phyloP scores from a whole-genome alignment of 805 yeast genomes.

The Saturnispora mendoncae region DNA sequence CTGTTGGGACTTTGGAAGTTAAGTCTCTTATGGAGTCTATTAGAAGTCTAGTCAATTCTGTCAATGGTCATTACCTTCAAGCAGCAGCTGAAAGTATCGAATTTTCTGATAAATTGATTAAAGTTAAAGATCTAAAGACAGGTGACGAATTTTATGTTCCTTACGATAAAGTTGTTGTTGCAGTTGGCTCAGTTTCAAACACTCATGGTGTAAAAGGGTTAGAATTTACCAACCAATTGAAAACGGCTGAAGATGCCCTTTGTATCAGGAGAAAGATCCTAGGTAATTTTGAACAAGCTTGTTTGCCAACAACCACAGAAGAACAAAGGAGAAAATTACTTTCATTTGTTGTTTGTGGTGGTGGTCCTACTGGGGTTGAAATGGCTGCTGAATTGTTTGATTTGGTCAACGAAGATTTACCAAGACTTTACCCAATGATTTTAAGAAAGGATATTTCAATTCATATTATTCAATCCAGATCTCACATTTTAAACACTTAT shows the following conservation, averaged over 20 bases:
- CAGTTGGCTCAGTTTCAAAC: constrained; percentile 91
- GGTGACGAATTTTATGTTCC: constrained; percentile 38
- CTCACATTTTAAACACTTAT: constrained; percentile 74
- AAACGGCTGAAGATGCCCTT: constrained; percentile 83
- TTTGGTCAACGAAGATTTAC: constrained; percentile 83
- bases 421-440: constrained; percentile 80
- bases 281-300: constrained; percentile 83
- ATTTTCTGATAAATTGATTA: constrained; percentile 54
- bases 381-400: constrained; percentile 94
- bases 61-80: constrained; percentile 74
- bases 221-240: constrained; percentile 78
- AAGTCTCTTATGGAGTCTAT: constrained; percentile 93
- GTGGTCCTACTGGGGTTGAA: constrained; percentile 98
- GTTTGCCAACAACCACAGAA: constrained; percentile 56
- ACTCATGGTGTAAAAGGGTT: constrained; percentile 96
- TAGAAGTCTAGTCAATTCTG: constrained; percentile 69
- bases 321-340: constrained; percentile 78
- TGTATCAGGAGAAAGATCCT: constrained; percentile 72
- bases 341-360: constrained; percentile 89
- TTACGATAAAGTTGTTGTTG: constrained; percentile 81
- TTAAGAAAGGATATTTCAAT: constrained; percentile 68
- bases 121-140: constrained; percentile 42
- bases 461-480: constrained; percentile 82
- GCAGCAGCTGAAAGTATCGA: constrained; percentile 84
- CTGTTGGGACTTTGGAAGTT: constrained; percentile 85